Evolutionary conservation across 2,329 filamentous ascomycete species (phyloP).

Genomic region (Talaromyces albobiverticillius): DNA sequence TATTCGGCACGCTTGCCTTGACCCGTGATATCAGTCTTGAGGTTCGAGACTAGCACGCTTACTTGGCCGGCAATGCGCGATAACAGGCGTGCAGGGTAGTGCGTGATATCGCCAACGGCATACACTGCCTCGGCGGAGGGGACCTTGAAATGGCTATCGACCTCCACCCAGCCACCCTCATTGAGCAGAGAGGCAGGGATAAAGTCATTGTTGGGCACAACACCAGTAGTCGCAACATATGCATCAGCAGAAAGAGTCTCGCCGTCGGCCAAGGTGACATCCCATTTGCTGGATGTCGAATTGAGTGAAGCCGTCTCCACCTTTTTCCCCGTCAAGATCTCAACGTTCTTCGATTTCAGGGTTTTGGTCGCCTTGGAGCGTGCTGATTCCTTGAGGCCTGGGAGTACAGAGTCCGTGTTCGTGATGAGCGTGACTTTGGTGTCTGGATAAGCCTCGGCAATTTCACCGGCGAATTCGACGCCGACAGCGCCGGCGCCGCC

Average conservation of each 20-base stretch:
- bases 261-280: conserved; percentile 12
- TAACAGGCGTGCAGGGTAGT: conserved; percentile 8
- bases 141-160: conserved; percentile 19
- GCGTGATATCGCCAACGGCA: conserved; percentile 19
- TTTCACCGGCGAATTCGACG: conserved; percentile 50
- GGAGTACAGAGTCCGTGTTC: conserved; percentile 13
- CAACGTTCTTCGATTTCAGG: conserved; percentile 14
- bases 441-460: conserved; percentile 38
- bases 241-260: conserved; percentile 23
- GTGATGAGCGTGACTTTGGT: conserved; percentile 31
- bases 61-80: conserved; percentile 10
- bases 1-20: conserved; percentile 14
- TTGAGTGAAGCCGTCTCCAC: conserved; percentile 13
- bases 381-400: neutral
- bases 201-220: conserved; percentile 21
- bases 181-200: conserved; percentile 18
- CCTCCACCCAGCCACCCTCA: conserved; percentile 19
- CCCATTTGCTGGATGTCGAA: conserved; percentile 14
- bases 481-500: conserved; percentile 50
- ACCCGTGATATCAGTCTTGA: conserved; percentile 17
- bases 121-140: conserved; percentile 12
- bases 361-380: conserved; percentile 9
- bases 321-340: conserved; percentile 13
- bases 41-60: conserved; percentile 14
- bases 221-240: conserved; percentile 20